Evolutionary conservation across 805 yeast species (phyloP).

Genomic region (Ascoidea tarda): DNA sequence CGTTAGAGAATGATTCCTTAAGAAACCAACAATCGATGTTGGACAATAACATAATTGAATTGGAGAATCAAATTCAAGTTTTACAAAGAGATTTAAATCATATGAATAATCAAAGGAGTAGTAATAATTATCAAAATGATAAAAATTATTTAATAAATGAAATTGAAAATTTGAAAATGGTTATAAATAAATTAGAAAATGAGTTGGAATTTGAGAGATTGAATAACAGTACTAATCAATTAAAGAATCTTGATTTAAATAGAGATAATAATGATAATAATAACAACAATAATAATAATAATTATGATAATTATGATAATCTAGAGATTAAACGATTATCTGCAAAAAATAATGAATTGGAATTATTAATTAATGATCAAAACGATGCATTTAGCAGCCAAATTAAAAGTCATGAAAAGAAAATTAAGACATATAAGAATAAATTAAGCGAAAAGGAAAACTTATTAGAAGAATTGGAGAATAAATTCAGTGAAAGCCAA

Average conservation of each 20-base stretch:
- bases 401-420: conserved; percentile 11
- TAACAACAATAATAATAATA: not conserved
- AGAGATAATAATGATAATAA: conserved; percentile 8
- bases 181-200: conserved; percentile 21
- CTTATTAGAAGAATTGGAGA: conserved; percentile 20
- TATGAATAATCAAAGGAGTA: conserved; percentile 1
- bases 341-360: conserved; percentile 20
- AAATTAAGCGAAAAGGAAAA: conserved; percentile 22
- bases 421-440: conserved; percentile 12
- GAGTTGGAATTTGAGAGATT: conserved; percentile 21
- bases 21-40: conserved; percentile 10
- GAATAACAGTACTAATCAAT: conserved; percentile 8
- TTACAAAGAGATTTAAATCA: conserved; percentile 13
- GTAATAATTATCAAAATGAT: conserved; percentile 5
- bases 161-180: conserved; percentile 22
- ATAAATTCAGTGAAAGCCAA: conserved; percentile 20
- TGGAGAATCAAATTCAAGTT: conserved; percentile 19
- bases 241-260: conserved; percentile 13
- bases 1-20: conserved; percentile 16
- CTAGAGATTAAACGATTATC: conserved; percentile 25
- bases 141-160: conserved; percentile 15
- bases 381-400: conserved; percentile 11
- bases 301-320: conserved; percentile 17
- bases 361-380: conserved; percentile 15
- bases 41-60: conserved; percentile 13